A percentile compares a stretch with the other conserved stretches of the same genome.
These are phyloP conservation scores for Davidsoniella virescens DNA, from an alignment of 2,329 filamentous ascomycete species.

Conservation along the genomic window DNA sequence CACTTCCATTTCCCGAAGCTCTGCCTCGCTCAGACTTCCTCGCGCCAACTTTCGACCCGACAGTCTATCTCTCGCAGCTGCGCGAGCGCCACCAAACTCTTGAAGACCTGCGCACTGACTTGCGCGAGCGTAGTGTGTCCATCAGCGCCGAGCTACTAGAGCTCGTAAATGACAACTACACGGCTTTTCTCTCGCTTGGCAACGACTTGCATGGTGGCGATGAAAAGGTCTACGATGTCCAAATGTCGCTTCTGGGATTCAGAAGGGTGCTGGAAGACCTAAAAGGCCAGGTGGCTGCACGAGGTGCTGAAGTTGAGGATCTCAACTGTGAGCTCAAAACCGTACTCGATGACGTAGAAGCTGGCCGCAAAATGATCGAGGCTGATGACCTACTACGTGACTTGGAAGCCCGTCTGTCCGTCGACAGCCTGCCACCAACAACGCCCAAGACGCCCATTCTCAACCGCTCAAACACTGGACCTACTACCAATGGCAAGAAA, in stretches of 20 bases:
- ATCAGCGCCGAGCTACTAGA: constrained; percentile 80
- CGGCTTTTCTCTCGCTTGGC: constrained; percentile 74
- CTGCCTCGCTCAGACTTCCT: constrained; percentile 75
- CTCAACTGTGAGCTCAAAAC: constrained; percentile 50
- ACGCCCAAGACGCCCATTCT: constrained; percentile 15
- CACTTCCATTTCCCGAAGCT: constrained; percentile 75
- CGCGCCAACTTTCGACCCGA: constrained; percentile 57
- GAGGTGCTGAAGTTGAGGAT: constrained; percentile 44
- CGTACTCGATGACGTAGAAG: constrained; percentile 47
- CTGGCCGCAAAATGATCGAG: constrained; percentile 47
- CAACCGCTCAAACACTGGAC: constrained; percentile 17
- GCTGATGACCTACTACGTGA: constrained; percentile 44
- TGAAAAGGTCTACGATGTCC: constrained; percentile 78
- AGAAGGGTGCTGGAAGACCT: constrained; percentile 65
- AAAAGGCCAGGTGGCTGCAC: constrained; percentile 44
- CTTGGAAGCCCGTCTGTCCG: constrained; percentile 46
- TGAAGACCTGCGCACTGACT: constrained; percentile 75
- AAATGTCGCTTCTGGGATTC: constrained; percentile 75
- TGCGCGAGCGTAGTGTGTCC: constrained; percentile 62
- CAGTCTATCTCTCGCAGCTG: constrained; percentile 63
- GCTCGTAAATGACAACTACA: constrained; percentile 89
- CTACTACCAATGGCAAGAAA: constrained; percentile 14
- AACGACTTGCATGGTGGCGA: constrained; percentile 72
- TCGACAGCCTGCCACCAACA: constrained; percentile 24
- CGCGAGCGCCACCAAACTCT: constrained; percentile 84